Evolutionary conservation across 2,329 filamentous ascomycete genomes (phyloP).

Genomic region (Chaetothyriales sp.): DNA sequence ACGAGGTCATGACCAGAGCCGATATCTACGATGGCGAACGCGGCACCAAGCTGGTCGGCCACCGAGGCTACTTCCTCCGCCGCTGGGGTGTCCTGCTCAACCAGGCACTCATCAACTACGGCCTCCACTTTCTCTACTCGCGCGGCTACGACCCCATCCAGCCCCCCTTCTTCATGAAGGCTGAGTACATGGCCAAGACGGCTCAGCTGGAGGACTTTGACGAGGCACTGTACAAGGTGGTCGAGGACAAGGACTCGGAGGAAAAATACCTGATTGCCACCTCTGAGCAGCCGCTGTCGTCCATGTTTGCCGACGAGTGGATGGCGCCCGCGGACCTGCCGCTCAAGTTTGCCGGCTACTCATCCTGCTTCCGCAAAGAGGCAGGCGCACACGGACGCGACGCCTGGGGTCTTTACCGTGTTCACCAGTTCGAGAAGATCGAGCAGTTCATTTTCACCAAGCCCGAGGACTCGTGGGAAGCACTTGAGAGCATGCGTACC

Average conservation of each 20-base stretch:
- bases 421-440: conserved; percentile 95
- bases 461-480: conserved; percentile 81
- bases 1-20: conserved; percentile 76
- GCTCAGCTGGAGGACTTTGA: conserved; percentile 95
- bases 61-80: conserved; percentile 83
- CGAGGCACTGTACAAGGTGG: conserved; percentile 94
- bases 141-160: conserved; percentile 72
- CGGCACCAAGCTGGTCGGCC: conserved; percentile 84
- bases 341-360: conserved; percentile 84
- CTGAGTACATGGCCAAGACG: conserved; percentile 94
- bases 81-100: conserved; percentile 84
- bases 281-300: conserved; percentile 87
- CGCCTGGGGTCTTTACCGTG: conserved; percentile 94
- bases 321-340: conserved; percentile 69
- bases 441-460: conserved; percentile 70
- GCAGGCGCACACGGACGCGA: conserved; percentile 83
- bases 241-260: conserved; percentile 65
- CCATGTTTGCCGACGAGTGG: conserved; percentile 89
- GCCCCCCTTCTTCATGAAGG: conserved; percentile 86
- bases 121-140: conserved; percentile 68
- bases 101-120: conserved; percentile 88
- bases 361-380: conserved; percentile 90
- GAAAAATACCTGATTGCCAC: conserved; percentile 78
- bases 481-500: conserved; percentile 83
- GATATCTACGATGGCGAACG: conserved; percentile 89